These are phyloP conservation scores for Wickerhamomyces ciferrii DNA, from an alignment of 805 yeast genomes.

Conservation along the genomic window DNA sequence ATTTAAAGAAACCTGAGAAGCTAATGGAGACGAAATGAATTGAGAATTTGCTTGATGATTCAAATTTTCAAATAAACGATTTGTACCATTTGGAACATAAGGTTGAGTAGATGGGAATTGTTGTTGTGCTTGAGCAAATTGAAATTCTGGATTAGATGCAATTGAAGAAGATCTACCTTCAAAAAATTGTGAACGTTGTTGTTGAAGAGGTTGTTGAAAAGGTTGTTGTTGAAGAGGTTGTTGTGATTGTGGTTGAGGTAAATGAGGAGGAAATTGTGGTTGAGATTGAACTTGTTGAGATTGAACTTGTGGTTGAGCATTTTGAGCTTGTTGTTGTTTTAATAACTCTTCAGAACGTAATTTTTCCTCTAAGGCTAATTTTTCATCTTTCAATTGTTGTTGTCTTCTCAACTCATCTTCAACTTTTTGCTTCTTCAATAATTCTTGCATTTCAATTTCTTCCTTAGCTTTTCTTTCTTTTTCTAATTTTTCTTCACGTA, in stretches of 20 bases:
- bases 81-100: not conserved
- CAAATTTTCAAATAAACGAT: not conserved
- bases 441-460: constrained; percentile 22
- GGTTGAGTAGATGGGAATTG: not conserved
- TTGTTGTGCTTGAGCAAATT: not conserved
- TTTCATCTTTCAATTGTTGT: constrained; percentile 1
- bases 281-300: constrained; percentile 1
- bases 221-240: too few relatives aligned
- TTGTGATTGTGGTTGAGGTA: too few relatives aligned
- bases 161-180: not conserved
- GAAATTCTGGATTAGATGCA: not conserved
- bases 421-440: constrained; percentile 3
- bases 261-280: not conserved
- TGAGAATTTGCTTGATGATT: not conserved
- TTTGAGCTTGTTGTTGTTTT: not conserved
- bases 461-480: not conserved
- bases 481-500: constrained; percentile 14
- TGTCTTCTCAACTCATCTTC: not conserved
- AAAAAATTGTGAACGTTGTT: not conserved
- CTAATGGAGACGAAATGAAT: not conserved
- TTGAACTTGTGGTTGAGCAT: not conserved
- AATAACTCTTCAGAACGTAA: not conserved
- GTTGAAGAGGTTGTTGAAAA: too few relatives aligned
- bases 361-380: constrained; percentile 4
- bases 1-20: not conserved